phyloP scores from a whole-genome alignment of 2,329 filamentous ascomycete species.

The Biscogniauxia marginata region DNA sequence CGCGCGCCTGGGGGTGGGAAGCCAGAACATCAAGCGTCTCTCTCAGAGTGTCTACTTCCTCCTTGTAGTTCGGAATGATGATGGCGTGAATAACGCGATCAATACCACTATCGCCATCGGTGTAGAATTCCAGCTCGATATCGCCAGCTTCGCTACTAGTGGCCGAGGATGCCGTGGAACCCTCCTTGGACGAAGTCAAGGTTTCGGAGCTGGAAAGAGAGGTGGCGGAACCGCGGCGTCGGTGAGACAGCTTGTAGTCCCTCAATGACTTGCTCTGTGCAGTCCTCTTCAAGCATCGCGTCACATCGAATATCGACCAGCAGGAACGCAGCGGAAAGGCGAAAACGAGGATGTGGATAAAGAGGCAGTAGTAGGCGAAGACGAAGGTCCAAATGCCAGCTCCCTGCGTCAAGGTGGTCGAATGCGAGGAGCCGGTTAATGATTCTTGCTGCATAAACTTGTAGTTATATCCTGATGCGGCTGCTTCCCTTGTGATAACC shows the following conservation, averaged over 20 bases:
- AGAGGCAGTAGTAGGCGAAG: slow-evolving; percentile 64
- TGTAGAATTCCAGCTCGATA: slow-evolving; percentile 45
- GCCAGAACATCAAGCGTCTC: slow-evolving; percentile 69
- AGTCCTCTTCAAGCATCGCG: slow-evolving; percentile 47
- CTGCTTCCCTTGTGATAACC: slow-evolving; percentile 52
- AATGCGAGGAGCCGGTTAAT: slow-evolving; percentile 33
- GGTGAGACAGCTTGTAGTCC: slow-evolving; percentile 46
- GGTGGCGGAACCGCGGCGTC: slow-evolving; percentile 51
- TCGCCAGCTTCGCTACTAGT: slow-evolving; percentile 53
- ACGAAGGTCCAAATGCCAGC: slow-evolving; percentile 51
- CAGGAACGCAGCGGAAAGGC: slow-evolving; percentile 62
- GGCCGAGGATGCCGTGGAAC: slow-evolving; percentile 39
- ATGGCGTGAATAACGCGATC: slow-evolving; percentile 62
- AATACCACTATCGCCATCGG: slow-evolving; percentile 43
- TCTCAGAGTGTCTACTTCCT: slow-evolving; percentile 65
- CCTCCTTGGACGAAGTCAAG: slow-evolving; percentile 45
- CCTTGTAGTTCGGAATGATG: slow-evolving; percentile 72
- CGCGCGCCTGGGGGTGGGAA: slow-evolving; percentile 61
- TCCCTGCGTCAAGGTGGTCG: slow-evolving; percentile 37
- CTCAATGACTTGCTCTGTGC: slow-evolving; percentile 45
- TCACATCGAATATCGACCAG: slow-evolving; percentile 60
- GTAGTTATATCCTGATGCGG: slow-evolving; percentile 43
- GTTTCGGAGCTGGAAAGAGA: slow-evolving; percentile 58
- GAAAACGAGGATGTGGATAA: slow-evolving; percentile 64
- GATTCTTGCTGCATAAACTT: slow-evolving; percentile 41